Evolutionary conservation across 2,329 filamentous ascomycete genomes (phyloP).

Genomic region (Parastagonospora nodorum): DNA sequence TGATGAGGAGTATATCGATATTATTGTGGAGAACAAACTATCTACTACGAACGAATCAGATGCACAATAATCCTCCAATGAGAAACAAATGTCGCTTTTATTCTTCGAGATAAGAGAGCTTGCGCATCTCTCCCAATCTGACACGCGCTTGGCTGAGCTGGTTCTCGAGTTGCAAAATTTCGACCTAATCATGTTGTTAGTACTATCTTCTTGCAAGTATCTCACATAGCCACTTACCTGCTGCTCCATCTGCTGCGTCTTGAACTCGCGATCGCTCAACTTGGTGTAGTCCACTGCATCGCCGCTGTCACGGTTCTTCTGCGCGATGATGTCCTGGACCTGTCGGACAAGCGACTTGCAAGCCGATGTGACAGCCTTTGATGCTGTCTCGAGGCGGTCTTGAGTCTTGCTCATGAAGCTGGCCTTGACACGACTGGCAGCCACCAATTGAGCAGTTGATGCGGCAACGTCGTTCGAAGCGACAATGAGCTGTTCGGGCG

Average conservation of each 20-base stretch:
- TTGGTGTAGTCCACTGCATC: conserved; percentile 86
- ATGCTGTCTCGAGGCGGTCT: conserved; percentile 86
- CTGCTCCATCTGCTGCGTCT: conserved; percentile 98
- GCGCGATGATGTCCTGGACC: conserved; percentile 91
- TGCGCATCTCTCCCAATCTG: conserved; percentile 94
- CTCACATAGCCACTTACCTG: conserved; percentile 71
- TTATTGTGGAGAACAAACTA: no score
- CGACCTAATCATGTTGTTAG: conserved; percentile 66
- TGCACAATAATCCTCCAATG: no score
- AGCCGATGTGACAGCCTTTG: conserved; percentile 88
- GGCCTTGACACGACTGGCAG: conserved; percentile 93
- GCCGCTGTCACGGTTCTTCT: conserved; percentile 76
- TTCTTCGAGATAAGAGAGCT: conserved; percentile 77
- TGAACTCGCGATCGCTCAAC: conserved; percentile 93
- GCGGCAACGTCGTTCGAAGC: conserved; percentile 97
- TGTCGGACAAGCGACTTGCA: conserved; percentile 88
- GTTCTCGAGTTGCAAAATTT: conserved; percentile 96
- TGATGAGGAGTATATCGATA: no score
- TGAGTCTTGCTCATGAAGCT: conserved; percentile 98
- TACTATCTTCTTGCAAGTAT: background rate
- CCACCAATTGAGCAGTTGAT: conserved; percentile 93
- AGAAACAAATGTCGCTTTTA: conserved; percentile 10
- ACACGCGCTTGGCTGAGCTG: conserved; percentile 76
- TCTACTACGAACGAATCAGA: no score
- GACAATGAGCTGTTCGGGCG: conserved; percentile 94